Evolutionary conservation across 2,329 filamentous ascomycete species (phyloP), one percentile per base, ranked within the genome.

Genomic region (Aureobasidium sp.): DNA sequence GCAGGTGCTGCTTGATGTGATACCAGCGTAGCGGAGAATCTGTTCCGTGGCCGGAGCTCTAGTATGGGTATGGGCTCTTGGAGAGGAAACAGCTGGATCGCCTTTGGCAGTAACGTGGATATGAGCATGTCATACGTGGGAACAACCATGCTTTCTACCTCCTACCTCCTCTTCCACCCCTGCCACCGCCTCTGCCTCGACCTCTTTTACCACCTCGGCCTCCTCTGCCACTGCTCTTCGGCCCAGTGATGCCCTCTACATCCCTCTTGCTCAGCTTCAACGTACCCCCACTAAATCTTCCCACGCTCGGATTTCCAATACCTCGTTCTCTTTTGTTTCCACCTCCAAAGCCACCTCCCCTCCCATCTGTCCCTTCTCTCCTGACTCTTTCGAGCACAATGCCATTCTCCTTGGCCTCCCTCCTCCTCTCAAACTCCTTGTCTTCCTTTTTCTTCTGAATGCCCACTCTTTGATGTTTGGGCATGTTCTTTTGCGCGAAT

Each of bases 391-490:
- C 94, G 37, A 97, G 78, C 53, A 97, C 86, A 68, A 97, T 87
- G 6, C 93, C 94, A 69, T 93, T 96, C 79, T 97, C 93, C 70
- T 82, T 85, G 1, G 94, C 94, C 73, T 96, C 90, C 44, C 79
- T 81, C 41, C 93, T 80, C 57, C 93, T 79, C 77, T 83, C 88
- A 14, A 82, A 77, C 73, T 97, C 92, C 63, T 84, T 84, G 31
- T 79, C 75, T 1, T 73, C 78, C 25, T 84, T 83, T 58, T 91
- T 90, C 1, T 83, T 82, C 17, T 79, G 78, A 64, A 97, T 97
- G n/a, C 93, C 92, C 75, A 89, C 91, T 63, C 91, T 84, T 71
- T 93, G 87, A 45, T 85, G 78, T 82, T 96, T 89, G 20, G 94
- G 93, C 91, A 97, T 96, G 68, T 88, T 92, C 63, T 87, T 83